These are phyloP conservation scores for Grosmannia penicillata DNA, from an alignment of 2,329 filamentous ascomycete genomes.

Conservation along the genomic window DNA sequence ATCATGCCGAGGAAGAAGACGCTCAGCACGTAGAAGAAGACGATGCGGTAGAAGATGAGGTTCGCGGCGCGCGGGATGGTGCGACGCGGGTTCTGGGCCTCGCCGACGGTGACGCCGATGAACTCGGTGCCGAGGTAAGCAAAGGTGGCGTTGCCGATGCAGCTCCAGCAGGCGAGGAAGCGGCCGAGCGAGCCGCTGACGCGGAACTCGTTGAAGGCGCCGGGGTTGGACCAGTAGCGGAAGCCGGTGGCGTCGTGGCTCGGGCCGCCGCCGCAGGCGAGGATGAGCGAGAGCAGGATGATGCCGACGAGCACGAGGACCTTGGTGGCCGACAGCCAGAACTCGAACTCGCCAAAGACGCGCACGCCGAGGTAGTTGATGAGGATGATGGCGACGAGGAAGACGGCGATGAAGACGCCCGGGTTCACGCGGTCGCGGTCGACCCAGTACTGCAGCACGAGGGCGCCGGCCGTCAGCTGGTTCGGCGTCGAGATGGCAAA, in stretches of 20 bases:
- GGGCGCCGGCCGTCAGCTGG: slow-evolving; percentile 23
- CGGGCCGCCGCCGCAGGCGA: slow-evolving; percentile 40
- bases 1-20: slow-evolving; percentile 53
- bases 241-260: slow-evolving; percentile 27
- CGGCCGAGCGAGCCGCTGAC: slow-evolving; percentile 20
- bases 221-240: slow-evolving; percentile 26
- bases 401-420: slow-evolving; percentile 58
- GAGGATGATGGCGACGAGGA: slow-evolving; percentile 54
- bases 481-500: slow-evolving; percentile 23
- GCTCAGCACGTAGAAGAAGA: slow-evolving; percentile 52
- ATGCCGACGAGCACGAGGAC: slow-evolving; percentile 36
- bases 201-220: slow-evolving; percentile 18
- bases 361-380: slow-evolving; percentile 52
- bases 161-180: slow-evolving; percentile 8
- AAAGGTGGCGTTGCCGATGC: slow-evolving; percentile 21
- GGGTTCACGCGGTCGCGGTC: slow-evolving; percentile 41
- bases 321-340: slow-evolving; percentile 28
- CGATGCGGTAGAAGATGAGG: slow-evolving; percentile 52
- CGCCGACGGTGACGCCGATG: slow-evolving; percentile 53
- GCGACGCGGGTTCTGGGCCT: slow-evolving; percentile 50
- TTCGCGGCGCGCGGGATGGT: slow-evolving; percentile 53
- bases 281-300: slow-evolving; percentile 37
- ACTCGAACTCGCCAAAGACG: slow-evolving; percentile 23
- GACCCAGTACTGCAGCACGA: slow-evolving; percentile 25
- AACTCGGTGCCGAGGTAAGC: slow-evolving; percentile 38